phyloP scores from a whole-genome alignment of 2,329 filamentous ascomycete genomes.

The Daldinia sp. region DNA sequence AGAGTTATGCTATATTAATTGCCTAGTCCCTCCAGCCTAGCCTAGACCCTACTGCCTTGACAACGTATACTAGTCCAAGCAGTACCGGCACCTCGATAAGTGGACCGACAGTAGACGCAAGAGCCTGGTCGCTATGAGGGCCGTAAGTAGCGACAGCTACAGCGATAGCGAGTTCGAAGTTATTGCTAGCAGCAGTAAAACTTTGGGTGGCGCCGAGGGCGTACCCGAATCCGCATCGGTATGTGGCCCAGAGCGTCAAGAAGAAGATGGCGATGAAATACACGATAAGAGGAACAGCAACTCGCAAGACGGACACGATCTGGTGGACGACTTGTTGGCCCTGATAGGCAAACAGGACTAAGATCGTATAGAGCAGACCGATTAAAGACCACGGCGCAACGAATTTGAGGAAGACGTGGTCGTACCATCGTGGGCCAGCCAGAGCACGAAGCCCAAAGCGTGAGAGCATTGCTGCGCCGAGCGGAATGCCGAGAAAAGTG shows the following conservation, averaged over 20 bases:
- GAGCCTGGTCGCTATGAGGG: constrained; percentile 77
- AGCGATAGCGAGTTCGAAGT: constrained; percentile 91
- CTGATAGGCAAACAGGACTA: constrained; percentile 86
- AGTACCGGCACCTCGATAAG: constrained; percentile 88
- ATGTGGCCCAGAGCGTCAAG: constrained; percentile 67
- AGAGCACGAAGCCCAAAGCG: constrained; percentile 67
- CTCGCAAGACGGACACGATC: constrained; percentile 82
- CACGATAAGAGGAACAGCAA: constrained; percentile 80
- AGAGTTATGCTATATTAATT: too few species aligned
- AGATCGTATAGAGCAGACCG: constrained; percentile 85
- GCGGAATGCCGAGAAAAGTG: constrained; percentile 84
- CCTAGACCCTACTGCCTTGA: constrained; percentile 65
- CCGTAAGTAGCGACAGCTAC: constrained; percentile 86
- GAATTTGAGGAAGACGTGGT: constrained; percentile 73
- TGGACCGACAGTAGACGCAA: constrained; percentile 84
- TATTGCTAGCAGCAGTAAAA: constrained; percentile 90
- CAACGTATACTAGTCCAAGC: constrained; percentile 77
- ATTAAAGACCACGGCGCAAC: constrained; percentile 79
- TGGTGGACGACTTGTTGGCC: constrained; percentile 80
- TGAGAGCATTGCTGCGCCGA: constrained; percentile 81
- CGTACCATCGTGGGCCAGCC: constrained; percentile 68
- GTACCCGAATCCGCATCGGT: constrained; percentile 78
- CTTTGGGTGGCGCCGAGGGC: constrained; percentile 76
- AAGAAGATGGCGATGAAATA: constrained; percentile 84
- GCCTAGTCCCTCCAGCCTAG: constrained; percentile 63